phyloP scores from a whole-genome alignment of 306 rosid species.

The Luffa acutangula region DNA sequence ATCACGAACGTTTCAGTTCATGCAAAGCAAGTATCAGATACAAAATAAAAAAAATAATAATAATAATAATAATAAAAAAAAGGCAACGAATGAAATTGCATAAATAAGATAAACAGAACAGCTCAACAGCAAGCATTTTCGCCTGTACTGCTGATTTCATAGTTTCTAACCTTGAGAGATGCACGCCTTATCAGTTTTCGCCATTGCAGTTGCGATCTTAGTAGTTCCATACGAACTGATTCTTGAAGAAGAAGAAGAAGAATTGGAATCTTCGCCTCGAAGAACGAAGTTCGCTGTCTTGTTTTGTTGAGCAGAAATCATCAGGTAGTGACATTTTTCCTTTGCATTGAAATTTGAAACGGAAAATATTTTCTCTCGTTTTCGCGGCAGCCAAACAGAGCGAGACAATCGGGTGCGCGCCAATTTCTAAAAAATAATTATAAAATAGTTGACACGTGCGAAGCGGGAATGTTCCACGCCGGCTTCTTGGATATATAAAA shows the following conservation, averaged over 20 bases:
- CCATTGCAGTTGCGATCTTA: background rate
- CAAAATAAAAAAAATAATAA: too few species aligned
- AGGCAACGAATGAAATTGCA: background rate
- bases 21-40: background rate
- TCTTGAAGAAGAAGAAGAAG: background rate
- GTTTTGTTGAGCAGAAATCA: background rate
- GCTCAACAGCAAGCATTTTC: background rate
- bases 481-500: background rate
- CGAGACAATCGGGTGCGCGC: background rate
- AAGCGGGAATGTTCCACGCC: background rate
- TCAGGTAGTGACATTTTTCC: background rate
- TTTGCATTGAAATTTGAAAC: background rate
- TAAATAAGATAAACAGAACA: background rate
- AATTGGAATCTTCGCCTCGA: background rate
- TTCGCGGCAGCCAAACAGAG: constrained; percentile 11
- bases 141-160: background rate
- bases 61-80: too few species aligned
- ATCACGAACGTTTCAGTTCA: background rate
- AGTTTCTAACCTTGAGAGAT: background rate
- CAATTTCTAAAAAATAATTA: background rate
- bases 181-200: background rate
- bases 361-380: background rate
- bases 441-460: background rate
- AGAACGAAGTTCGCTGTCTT: background rate
- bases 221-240: background rate